Evolutionary conservation across 2,329 filamentous ascomycete species (phyloP), one percentile per base, ranked within the genome.

Genomic region (Elsinoe australis): DNA sequence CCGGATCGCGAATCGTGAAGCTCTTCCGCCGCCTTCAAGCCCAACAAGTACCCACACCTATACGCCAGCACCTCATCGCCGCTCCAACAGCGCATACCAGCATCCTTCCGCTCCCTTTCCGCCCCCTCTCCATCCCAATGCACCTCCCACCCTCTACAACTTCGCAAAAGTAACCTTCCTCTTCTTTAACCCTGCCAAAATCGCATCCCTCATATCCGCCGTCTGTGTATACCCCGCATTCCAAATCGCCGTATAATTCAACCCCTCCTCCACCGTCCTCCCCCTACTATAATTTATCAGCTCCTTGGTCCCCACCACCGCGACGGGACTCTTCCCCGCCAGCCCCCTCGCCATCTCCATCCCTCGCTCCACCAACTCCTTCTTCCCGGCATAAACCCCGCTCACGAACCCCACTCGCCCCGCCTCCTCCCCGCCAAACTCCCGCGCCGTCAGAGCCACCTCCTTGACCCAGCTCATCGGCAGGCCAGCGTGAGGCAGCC

Each of bases 211-310:
- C 34, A 95, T 75, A 71, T 96, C 90, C 46, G 73, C 71, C 5
- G 86, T 85, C 71, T 95, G 89, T 57, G 95, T 62, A 60, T 85
- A 85, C 2, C 80, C 84, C 57, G 80, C 77, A 61, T 96, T 96
- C 90, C 89, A 95, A 1, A 92, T 75, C 8, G 79, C 75, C 3
- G 89, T 94, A 65, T 95, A 95, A 50, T 79, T 78, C 63, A 96
- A 67, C 38, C 80, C 80, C 82, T 54, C 7, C 12, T 4, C 38
- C 17, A 34, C n/a, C n/a, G n/a, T n/a, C n/a, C n/a, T n/a, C n/a
- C n/a, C 89, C 58, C 86, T 75, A 26, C 82, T 84, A 61, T 83
- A 87, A 65, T 92, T 88, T 61, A 95, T 62, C 53, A 94, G 67
- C 68, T 92, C 85, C 71, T 95, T 95, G 6, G 88, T 94, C 4